These are phyloP conservation scores for Hibiscus syriacus DNA, from an alignment of 345 rosid genomes.

Conservation along the genomic window DNA sequence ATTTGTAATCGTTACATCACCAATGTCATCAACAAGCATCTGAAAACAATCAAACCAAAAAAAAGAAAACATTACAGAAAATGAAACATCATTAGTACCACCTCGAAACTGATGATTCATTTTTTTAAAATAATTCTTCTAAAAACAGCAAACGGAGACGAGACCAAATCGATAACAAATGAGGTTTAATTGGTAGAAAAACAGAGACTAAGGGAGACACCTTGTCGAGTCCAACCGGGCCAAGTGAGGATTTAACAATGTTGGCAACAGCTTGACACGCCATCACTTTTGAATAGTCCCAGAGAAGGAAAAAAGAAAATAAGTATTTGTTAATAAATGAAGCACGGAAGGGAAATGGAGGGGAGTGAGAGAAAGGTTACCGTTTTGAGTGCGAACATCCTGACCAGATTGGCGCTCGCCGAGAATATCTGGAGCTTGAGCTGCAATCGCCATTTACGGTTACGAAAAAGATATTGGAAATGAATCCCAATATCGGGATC, in stretches of 20 bases:
- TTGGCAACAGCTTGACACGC: conserved; percentile 97
- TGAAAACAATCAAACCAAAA: conserved; percentile 14
- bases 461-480: background rate
- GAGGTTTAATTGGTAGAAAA: background rate
- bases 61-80: background rate
- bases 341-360: background rate
- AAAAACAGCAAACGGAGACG: background rate
- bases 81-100: background rate
- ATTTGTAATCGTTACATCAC: conserved; percentile 90
- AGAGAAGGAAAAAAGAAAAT: background rate
- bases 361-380: conserved; percentile 26
- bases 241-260: conserved; percentile 93
- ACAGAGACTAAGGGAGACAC: conserved; percentile 18
- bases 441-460: conserved; percentile 44
- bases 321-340: background rate
- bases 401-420: conserved; percentile 94
- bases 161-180: no score
- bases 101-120: background rate
- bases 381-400: conserved; percentile 95
- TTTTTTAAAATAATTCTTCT: background rate
- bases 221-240: conserved; percentile 99
- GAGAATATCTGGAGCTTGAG: conserved; percentile 69
- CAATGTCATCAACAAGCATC: conserved; percentile 98
- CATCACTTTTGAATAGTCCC: conserved; percentile 40
- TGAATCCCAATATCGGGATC: conserved; percentile 2